Evolutionary conservation across 495 filamentous ascomycete species (phyloP), one percentile per base, ranked within the genome.

Genomic region (Pseudoneurospora amorphoporcata): DNA sequence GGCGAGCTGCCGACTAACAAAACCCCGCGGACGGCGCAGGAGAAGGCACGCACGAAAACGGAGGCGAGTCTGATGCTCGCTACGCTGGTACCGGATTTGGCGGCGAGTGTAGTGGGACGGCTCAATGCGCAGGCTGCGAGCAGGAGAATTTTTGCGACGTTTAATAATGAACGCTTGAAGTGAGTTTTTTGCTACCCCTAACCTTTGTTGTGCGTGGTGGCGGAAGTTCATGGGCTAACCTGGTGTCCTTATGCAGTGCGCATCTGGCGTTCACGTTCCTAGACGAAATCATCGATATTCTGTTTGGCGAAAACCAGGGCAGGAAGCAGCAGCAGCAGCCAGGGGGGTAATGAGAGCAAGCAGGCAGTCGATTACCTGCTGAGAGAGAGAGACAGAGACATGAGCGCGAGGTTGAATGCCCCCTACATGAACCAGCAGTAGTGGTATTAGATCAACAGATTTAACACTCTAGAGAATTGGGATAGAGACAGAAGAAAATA

Each of bases 91-190:
- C 93, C 93, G n/a, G 93, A 90, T 75, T 74, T 95, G 68, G 93
- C 92, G 19, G 93, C 89, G 19, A 94, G 90, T 78, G 93, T 97
- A 16, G 93, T 97, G 14, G 93, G 93, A 16, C 83, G 92, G 72
- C 86, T 90, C 43, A 97, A 96, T 82, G 93, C 93, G 17, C 92
- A 95, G 80, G 92, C 89, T 68, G 93, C 93, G 39, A 91, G 92
- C 35, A 84, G 93, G 72, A 87, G 92, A 68, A 87, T 95, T 61
- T 93, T 93, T 80, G 93, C 91, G 8, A 92, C 90, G 8, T 85
- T 96, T 72, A 97, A 96, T 77, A 96, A 95, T 78, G 82, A 85
- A 70, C 84, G 89, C 75, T 77, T 91, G 70, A 94, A 94, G 89
- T 90, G 80, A 76, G 88, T 83, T 38, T 32, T 69, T 69, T 53